phyloP scores from a whole-genome alignment of 148 eudicot genomes.

The Oxyria digyna region DNA sequence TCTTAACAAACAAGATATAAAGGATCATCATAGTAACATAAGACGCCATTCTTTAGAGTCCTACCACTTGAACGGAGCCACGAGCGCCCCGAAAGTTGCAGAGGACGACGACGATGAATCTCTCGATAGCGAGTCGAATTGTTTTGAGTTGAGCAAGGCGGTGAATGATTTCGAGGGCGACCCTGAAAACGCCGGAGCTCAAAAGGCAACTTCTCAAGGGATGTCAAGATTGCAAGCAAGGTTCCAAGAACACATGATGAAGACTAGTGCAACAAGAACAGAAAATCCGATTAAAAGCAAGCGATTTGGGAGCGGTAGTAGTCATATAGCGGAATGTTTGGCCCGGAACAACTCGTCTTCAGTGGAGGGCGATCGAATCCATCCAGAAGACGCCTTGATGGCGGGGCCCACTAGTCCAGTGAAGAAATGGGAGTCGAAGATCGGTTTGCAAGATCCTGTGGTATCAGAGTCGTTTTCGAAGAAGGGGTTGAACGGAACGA shows the following conservation, averaged over 20 bases:
- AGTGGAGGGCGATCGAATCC: slow-evolving; percentile 28
- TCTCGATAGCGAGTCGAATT: slow-evolving; percentile 26
- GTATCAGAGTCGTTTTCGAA: slow-evolving; percentile 30
- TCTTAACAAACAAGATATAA: slow-evolving; percentile 12
- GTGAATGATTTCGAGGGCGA: slow-evolving; percentile 11
- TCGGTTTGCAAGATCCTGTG: slow-evolving; percentile 26
- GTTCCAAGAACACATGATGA: slow-evolving; percentile 29
- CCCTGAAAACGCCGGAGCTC: slow-evolving; percentile 9
- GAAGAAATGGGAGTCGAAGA: slow-evolving; percentile 51
- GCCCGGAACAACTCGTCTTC: slow-evolving; percentile 34
- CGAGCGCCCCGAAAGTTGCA: slow-evolving; percentile 43
- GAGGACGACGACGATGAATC: slow-evolving; percentile 43
- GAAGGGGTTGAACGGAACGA: slow-evolving; percentile 20
- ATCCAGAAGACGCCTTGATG: slow-evolving; percentile 17
- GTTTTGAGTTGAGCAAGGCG: slow-evolving; percentile 33
- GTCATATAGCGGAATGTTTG: slow-evolving; percentile 20
- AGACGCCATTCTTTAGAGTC: slow-evolving; percentile 52
- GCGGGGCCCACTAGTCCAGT: slow-evolving; percentile 42
- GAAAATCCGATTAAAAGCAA: slow-evolving; percentile 19
- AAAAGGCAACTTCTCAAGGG: slow-evolving; percentile 15
- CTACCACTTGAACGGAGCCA: slow-evolving; percentile 45
- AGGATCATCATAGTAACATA: slow-evolving; percentile 23
- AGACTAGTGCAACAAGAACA: slow-evolving; percentile 9
- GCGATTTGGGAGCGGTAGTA: slow-evolving; percentile 20
- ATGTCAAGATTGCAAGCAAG: slow-evolving; percentile 28